A percentile compares a stretch with the other conserved stretches of the same genome.
Conservation (phyloP, 768 basidiomycete species). For the Gymnopilus junonius region DNA sequence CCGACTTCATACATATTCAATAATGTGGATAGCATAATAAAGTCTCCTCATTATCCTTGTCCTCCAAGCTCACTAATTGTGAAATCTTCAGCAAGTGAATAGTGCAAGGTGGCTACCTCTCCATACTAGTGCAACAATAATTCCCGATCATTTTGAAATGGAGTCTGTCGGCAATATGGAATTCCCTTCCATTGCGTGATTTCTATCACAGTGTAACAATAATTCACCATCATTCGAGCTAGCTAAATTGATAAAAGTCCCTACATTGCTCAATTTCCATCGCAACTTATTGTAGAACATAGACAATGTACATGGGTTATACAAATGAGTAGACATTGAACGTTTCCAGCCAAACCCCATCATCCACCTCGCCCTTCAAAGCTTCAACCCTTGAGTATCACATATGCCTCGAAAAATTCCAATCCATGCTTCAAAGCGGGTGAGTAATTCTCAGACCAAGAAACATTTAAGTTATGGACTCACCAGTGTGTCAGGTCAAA, state of each 20-base stretch:
- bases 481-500: neutral
- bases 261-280: neutral
- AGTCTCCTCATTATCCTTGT: neutral
- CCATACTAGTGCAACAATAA: neutral
- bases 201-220: neutral
- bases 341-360: neutral
- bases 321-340: neutral
- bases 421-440: neutral
- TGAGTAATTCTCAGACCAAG: neutral
- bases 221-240: neutral
- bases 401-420: constrained; percentile 1
- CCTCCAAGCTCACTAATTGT: neutral
- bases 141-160: neutral
- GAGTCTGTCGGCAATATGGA: too few species aligned
- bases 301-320: neutral
- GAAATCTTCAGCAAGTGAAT: neutral
- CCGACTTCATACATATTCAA: neutral
- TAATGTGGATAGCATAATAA: neutral
- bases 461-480: neutral
- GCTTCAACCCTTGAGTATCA: neutral
- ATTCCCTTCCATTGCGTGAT: neutral
- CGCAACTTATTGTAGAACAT: neutral
- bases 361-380: neutral
- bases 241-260: neutral
- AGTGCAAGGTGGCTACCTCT: neutral